These are phyloP conservation scores for Gaeumannomyces sp. DNA, from an alignment of 2,329 filamentous ascomycete species.

Conservation along the genomic window DNA sequence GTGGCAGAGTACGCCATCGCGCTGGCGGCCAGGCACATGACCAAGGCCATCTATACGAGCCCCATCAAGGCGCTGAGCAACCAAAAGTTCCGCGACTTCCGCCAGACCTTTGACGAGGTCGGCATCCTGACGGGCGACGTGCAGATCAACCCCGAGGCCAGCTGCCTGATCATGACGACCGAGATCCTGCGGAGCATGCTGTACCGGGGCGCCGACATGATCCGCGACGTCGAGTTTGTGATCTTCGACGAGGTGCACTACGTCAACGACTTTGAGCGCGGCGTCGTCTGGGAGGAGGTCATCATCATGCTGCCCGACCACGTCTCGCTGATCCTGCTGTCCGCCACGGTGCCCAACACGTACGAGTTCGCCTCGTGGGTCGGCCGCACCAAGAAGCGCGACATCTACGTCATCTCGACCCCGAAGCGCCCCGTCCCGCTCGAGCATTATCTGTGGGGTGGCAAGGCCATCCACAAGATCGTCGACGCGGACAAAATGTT, in stretches of 20 bases:
- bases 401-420: conserved; percentile 98
- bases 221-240: conserved; percentile 95
- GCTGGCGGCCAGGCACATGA: conserved; percentile 96
- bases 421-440: conserved; percentile 90
- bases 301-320: conserved; percentile 99
- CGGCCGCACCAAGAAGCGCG: conserved; percentile 93
- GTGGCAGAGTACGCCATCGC: conserved; percentile 98
- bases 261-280: conserved; percentile 91
- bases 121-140: conserved; percentile 96
- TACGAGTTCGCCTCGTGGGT: conserved; percentile 99
- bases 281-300: conserved; percentile 98
- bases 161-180: conserved; percentile 98
- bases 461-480: conserved; percentile 88
- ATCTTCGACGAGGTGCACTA: conserved; percentile 99
- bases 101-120: conserved; percentile 85
- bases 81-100: conserved; percentile 96
- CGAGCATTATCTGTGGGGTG: conserved; percentile 94
- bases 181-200: conserved; percentile 98
- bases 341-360: conserved; percentile 94
- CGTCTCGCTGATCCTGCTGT: conserved; percentile 89
- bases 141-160: conserved; percentile 94
- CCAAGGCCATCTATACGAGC: conserved; percentile 97
- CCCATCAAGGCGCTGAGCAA: conserved; percentile 98
- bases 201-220: conserved; percentile 90
- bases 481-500: conserved; percentile 91